Evolutionary conservation across 305 asterid species (phyloP).

Genomic region (Plantago coronopus): DNA sequence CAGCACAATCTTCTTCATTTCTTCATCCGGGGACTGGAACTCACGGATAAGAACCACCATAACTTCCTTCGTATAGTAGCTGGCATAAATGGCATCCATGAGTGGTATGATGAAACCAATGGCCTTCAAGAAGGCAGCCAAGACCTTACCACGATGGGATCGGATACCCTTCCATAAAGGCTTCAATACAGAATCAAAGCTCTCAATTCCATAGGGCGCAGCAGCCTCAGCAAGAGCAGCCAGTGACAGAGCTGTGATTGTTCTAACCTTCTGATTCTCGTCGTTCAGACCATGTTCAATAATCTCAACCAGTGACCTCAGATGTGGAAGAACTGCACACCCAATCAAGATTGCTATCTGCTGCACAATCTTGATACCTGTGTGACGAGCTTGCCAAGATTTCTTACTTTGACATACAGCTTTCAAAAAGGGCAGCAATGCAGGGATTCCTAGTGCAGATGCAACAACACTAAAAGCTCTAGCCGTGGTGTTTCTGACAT

Average conservation of each 20-base stretch:
- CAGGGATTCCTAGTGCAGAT: slow-evolving; percentile 96
- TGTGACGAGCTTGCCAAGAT: slow-evolving; percentile 99
- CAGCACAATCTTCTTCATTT: slow-evolving; percentile 95
- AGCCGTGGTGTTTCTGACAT: slow-evolving; percentile 94
- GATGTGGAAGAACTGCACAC: slow-evolving; percentile 95
- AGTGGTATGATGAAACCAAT: slow-evolving; percentile 96
- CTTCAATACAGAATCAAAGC: slow-evolving; percentile 92
- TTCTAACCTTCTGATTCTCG: slow-evolving; percentile 93
- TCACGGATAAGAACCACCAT: slow-evolving; percentile 92
- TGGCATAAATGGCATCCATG: slow-evolving; percentile 94
- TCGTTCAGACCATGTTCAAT: slow-evolving; percentile 95
- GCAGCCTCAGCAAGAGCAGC: slow-evolving; percentile 99
- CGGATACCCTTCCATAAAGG: slow-evolving; percentile 96
- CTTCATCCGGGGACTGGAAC: slow-evolving; percentile 97
- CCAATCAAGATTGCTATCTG: slow-evolving; percentile 94
- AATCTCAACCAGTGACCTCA: slow-evolving; percentile 88
- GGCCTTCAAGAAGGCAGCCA: slow-evolving; percentile 94
- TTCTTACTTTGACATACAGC: slow-evolving; percentile 99
- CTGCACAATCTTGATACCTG: slow-evolving; percentile 97
- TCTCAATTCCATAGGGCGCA: slow-evolving; percentile 95
- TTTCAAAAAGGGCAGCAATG: slow-evolving; percentile 77
- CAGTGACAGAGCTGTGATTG: slow-evolving; percentile 87
- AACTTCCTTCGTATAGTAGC: slow-evolving; percentile 93
- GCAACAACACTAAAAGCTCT: slow-evolving; percentile 98
- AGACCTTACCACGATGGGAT: slow-evolving; percentile 93